These are phyloP conservation scores for Persicaria tinctoria DNA, from an alignment of 148 eudicot species.

Conservation along the genomic window DNA sequence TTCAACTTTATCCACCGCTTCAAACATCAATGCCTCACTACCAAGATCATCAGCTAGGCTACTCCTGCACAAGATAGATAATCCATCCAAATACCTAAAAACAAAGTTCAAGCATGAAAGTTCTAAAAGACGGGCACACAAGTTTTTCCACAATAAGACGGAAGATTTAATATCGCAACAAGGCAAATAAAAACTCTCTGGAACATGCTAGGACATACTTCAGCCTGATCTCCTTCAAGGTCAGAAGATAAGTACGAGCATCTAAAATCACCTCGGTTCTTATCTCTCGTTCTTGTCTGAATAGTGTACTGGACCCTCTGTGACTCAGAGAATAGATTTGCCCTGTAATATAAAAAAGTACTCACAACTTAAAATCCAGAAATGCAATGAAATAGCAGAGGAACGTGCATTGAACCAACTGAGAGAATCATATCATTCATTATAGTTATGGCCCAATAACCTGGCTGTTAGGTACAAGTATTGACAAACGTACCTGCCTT, in stretches of 20 bases:
- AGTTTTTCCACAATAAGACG: background rate
- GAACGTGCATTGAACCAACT: background rate
- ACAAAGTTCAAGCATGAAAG: background rate
- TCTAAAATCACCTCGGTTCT: conserved; percentile 64
- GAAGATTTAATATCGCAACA: background rate
- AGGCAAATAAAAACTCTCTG: background rate
- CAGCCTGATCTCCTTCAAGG: conserved; percentile 64
- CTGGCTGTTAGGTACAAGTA: conserved; percentile 25
- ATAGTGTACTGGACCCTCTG: conserved; percentile 71
- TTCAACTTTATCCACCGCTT: conserved; percentile 84
- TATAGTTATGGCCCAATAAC: background rate
- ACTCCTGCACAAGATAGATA: conserved; percentile 49
- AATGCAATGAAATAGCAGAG: conserved; percentile 1
- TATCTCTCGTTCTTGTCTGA: conserved; percentile 44
- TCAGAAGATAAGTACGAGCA: conserved; percentile 66
- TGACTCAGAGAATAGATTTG: conserved; percentile 64
- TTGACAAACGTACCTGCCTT: conserved; percentile 99
- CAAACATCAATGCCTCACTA: conserved; percentile 85
- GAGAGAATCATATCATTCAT: background rate
- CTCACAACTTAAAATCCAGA: background rate
- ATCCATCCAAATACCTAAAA: background rate
- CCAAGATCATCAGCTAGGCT: conserved; percentile 86
- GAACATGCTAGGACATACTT: conserved; percentile 38
- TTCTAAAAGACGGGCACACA: background rate
- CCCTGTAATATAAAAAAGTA: conserved; percentile 40